Conservation (phyloP, 352 stramenopile genomes). For the Pythium pyrilobum region DNA sequence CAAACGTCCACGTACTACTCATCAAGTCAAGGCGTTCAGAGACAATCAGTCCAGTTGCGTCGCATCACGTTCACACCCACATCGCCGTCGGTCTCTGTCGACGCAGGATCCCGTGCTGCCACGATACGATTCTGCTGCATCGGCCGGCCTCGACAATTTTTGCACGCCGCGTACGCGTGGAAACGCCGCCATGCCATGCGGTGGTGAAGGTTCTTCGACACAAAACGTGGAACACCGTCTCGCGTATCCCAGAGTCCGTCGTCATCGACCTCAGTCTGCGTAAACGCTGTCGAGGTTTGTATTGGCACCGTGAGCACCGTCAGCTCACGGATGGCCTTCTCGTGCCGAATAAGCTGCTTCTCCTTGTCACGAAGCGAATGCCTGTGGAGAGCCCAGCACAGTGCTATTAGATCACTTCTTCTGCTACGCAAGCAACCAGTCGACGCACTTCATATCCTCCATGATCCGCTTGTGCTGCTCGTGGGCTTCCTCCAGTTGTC, state of each 20-base stretch:
- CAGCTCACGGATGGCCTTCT: constrained; percentile 37
- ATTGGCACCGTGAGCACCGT: constrained; percentile 22
- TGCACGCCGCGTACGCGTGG: constrained; percentile 62
- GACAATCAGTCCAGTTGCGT: not conserved
- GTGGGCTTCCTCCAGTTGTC: constrained; percentile 40
- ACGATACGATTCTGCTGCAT: constrained; percentile 15
- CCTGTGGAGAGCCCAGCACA: not conserved
- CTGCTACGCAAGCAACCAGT: not conserved
- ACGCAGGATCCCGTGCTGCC: not conserved
- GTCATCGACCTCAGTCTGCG: constrained; percentile 63
- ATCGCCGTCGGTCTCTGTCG: constrained; percentile 16
- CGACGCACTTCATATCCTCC: constrained; percentile 44
- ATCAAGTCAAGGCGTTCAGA: not conserved
- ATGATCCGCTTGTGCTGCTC: constrained; percentile 45
- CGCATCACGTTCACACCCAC: not conserved
- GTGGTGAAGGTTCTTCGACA: constrained; percentile 41
- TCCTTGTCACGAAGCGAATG: constrained; percentile 46
- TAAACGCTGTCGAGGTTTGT: constrained; percentile 16
- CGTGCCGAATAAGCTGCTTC: constrained; percentile 35
- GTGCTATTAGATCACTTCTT: not conserved
- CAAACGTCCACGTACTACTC: constrained; percentile 61
- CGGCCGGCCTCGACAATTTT: constrained; percentile 56
- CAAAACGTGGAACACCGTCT: constrained; percentile 56
- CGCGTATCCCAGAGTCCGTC: constrained; percentile 69
- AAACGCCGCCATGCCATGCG: constrained; percentile 64